Conservation (phyloP, 1,284 basidiomycete species). For the Tilletia caries region DNA sequence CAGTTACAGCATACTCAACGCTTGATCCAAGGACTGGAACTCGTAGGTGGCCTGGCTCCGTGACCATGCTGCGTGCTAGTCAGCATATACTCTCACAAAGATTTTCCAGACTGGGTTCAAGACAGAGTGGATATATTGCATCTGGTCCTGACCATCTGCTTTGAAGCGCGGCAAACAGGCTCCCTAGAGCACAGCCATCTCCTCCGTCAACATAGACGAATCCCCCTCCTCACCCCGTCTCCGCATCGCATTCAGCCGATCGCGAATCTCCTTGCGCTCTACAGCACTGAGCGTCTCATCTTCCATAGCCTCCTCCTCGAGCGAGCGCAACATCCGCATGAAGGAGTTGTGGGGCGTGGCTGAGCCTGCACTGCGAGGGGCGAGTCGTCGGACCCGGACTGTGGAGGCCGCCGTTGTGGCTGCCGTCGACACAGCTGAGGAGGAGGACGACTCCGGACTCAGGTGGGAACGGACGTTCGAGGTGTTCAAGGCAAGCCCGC, state of each 20-base stretch:
- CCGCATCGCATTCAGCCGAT: constrained; percentile 16
- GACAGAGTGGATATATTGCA: too few species aligned
- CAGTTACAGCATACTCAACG: too few species aligned
- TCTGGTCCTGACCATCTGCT: too few species aligned
- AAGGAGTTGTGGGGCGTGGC: neutral
- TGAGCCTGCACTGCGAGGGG: constrained; percentile 10
- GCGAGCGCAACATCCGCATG: constrained; percentile 19
- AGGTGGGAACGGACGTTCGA: neutral
- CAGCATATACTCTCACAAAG: too few species aligned
- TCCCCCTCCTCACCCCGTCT: constrained; percentile 23
- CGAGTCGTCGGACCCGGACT: neutral
- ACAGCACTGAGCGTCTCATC: constrained; percentile 21
- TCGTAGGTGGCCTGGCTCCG: too few species aligned
- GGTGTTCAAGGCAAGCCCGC: neutral
- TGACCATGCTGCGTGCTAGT: too few species aligned
- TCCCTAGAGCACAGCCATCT: neutral
- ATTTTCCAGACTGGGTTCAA: too few species aligned
- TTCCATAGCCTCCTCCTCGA: constrained; percentile 27
- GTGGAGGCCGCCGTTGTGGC: neutral
- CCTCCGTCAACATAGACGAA: neutral
- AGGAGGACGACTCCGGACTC: neutral
- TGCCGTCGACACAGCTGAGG: neutral
- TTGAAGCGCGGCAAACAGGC: too few species aligned
- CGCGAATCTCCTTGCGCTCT: constrained; percentile 2
- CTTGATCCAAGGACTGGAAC: too few species aligned